Evolutionary conservation across 2,329 filamentous ascomycete species (phyloP).

Genomic region (Aspergillus awamori): DNA sequence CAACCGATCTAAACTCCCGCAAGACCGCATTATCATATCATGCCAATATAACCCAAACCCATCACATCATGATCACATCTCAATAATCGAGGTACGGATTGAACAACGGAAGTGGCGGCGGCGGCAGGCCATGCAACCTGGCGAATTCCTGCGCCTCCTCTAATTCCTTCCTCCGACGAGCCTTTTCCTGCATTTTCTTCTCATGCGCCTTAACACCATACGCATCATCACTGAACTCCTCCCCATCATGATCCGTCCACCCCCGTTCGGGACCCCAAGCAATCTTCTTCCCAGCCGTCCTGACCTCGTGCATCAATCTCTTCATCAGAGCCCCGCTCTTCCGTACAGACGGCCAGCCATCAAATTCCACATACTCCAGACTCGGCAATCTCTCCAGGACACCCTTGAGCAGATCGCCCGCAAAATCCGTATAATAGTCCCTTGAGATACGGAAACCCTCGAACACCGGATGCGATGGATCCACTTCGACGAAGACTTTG

Average conservation of each 20-base stretch:
- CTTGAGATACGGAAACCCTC: slow-evolving; percentile 60
- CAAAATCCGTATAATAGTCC: slow-evolving; percentile 61
- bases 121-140: neutral
- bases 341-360: slow-evolving; percentile 58
- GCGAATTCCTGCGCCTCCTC: neutral
- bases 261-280: slow-evolving; percentile 45
- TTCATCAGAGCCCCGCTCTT: slow-evolving; percentile 55
- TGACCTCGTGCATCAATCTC: slow-evolving; percentile 47
- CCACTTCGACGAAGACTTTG: slow-evolving; percentile 61
- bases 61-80: neutral
- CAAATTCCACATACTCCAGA: slow-evolving; percentile 57
- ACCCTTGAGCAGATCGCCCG: slow-evolving; percentile 51
- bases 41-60: neutral
- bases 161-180: neutral
- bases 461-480: slow-evolving; percentile 58
- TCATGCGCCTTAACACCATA: slow-evolving; percentile 17
- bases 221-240: slow-evolving; percentile 17
- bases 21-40: neutral
- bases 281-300: slow-evolving; percentile 38
- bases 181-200: neutral
- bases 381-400: slow-evolving; percentile 55
- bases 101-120: neutral
- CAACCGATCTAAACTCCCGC: neutral
- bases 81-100: neutral
- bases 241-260: slow-evolving; percentile 39